Evolutionary conservation across 768 basidiomycete species (phyloP), one percentile per base, ranked within the genome.

Genomic region (Vararia minispora): DNA sequence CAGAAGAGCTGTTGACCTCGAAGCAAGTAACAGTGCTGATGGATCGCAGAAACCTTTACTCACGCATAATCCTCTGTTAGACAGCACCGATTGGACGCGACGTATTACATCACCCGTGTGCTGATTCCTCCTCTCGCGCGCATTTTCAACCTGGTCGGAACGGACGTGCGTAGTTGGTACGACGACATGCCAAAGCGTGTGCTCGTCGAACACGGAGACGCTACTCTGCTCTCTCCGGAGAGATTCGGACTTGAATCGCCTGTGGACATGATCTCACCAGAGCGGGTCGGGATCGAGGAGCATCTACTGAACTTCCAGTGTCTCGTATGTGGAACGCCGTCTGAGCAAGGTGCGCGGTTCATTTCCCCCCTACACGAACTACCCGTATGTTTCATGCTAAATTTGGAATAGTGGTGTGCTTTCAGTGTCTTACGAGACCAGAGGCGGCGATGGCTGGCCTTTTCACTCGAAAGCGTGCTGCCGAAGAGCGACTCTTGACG

Each of bases 91-190:
- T 70, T 97, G n/a, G 92, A 99, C 50, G 80, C 79, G 4, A 56
- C 67, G 9, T 95, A 97, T 56, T 98, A 99, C 56, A 92, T 99
- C 50, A 71, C 73, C 0, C 67, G 74, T 31, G 78, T 91, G 12
- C 67, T 98, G 32, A 88, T 98, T 30, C 89, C 88, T 7, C 90
- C 94, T 0, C 55, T 99, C 46, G 83, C 86, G 42, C 74, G 95
- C 32, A 74, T 99, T 31, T 88, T 98, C 65, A 89, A 82, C 48
- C 74, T 98, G 17, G 68, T 92, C 24, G 92, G 94, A 12, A 89
- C 82, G 7, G 83, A 95, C 53, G 79, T 94, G 20, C 70, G 71
- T 37, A 63, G 68, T 29, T 98, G 94, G 94, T 97, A 76, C 52
- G 69, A 80, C 34, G 78, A 81, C 21, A 90, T 92, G 88, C 85